phyloP scores from a whole-genome alignment of 805 yeast genomes.

The Myxozyma udenii region DNA sequence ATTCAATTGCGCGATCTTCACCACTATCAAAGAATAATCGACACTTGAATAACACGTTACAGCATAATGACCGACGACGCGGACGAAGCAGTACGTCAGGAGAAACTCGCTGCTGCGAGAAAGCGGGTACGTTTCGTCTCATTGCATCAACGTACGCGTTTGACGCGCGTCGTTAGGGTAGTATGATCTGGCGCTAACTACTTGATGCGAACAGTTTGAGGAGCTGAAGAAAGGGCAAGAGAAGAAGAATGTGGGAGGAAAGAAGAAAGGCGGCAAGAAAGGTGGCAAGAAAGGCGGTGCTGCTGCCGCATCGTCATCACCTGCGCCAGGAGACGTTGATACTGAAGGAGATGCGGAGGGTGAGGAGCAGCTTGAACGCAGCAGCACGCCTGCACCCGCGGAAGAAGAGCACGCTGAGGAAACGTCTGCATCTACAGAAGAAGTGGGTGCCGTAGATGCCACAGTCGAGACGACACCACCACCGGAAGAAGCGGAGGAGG shows the following conservation, averaged over 20 bases:
- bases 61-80: constrained; percentile 34
- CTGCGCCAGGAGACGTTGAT: constrained; percentile 3
- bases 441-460: not conserved
- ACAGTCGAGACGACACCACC: not conserved
- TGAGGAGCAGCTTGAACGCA: constrained; percentile 13
- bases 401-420: constrained; percentile 43
- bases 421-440: constrained; percentile 48
- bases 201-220: constrained; percentile 45
- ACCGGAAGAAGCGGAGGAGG: not conserved
- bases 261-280: constrained; percentile 16
- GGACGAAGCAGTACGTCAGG: constrained; percentile 44
- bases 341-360: constrained; percentile 3
- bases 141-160: too few relatives aligned
- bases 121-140: constrained; percentile 48
- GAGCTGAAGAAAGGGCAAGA: constrained; percentile 59
- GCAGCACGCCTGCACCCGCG: constrained; percentile 16
- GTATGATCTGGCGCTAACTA: not conserved
- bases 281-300: constrained; percentile 11
- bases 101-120: constrained; percentile 69
- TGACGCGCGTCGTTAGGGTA: not conserved
- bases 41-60: too few relatives aligned
- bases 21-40: too few relatives aligned
- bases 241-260: constrained; percentile 41
- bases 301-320: not conserved
- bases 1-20: too few relatives aligned